phyloP scores from a whole-genome alignment of 768 basidiomycete species.

The Boletus speciosus region DNA sequence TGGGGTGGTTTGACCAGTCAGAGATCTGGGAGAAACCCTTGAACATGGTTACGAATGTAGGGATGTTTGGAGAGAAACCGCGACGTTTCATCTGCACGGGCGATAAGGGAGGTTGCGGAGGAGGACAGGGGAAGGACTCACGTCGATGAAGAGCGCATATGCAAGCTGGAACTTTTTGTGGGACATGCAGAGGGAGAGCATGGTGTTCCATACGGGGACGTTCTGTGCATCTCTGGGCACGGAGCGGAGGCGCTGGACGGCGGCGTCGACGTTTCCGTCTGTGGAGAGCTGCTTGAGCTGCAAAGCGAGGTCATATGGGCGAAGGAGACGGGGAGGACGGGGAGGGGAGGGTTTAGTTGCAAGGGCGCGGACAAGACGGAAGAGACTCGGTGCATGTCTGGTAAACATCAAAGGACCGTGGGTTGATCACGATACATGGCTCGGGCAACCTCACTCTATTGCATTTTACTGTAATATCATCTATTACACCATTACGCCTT shows the following conservation, averaged over 20 bases:
- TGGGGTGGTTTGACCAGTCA: slow-evolving; percentile 54
- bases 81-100: slow-evolving; percentile 75
- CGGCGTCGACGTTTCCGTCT: slow-evolving; percentile 54
- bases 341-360: neutral
- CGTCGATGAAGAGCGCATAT: slow-evolving; percentile 68
- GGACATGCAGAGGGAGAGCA: slow-evolving; percentile 65
- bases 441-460: neutral
- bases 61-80: slow-evolving; percentile 62
- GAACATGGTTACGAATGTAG: slow-evolving; percentile 71
- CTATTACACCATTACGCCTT: slow-evolving; percentile 26
- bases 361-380: slow-evolving; percentile 4
- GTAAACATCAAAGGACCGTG: slow-evolving; percentile 18
- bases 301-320: slow-evolving; percentile 58
- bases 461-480: neutral
- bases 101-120: slow-evolving; percentile 13
- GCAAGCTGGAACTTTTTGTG: slow-evolving; percentile 54
- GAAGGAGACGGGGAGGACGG: slow-evolving; percentile 37
- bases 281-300: slow-evolving; percentile 58
- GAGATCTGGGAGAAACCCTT: slow-evolving; percentile 58
- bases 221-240: slow-evolving; percentile 75
- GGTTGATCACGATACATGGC: neutral
- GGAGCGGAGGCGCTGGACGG: slow-evolving; percentile 63
- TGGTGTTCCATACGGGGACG: slow-evolving; percentile 71
- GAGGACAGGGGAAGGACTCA: slow-evolving; percentile 30
- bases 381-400: neutral